Evolutionary conservation across 495 filamentous ascomycete genomes (phyloP).

Genomic region (Sphaerosporella brunnea): DNA sequence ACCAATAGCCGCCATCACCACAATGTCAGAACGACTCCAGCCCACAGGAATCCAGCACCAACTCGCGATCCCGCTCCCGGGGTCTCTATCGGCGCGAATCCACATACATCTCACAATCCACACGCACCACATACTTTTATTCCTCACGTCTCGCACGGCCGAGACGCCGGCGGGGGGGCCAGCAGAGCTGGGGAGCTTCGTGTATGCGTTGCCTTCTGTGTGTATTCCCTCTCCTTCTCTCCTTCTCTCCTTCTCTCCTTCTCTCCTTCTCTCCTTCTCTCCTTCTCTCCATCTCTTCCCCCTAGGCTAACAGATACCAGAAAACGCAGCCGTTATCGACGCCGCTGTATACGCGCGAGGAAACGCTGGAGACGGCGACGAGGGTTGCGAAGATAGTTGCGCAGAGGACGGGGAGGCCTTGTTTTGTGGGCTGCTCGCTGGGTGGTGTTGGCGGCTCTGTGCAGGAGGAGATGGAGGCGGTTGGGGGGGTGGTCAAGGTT

Average conservation of each 20-base stretch:
- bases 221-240: conserved; percentile 41
- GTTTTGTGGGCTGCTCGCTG: conserved; percentile 70
- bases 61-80: conserved; percentile 61
- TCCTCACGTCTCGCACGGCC: conserved; percentile 53
- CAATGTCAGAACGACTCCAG: conserved; percentile 1
- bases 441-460: conserved; percentile 52
- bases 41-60: conserved; percentile 24
- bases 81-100: conserved; percentile 55
- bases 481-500: conserved; percentile 51
- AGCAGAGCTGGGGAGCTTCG: conserved; percentile 59
- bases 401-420: conserved; percentile 45
- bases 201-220: conserved; percentile 43
- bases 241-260: conserved; percentile 38
- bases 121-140: conserved; percentile 48
- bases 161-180: conserved; percentile 35
- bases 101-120: conserved; percentile 60
- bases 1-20: conserved; percentile 2
- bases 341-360: conserved; percentile 52
- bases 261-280: not conserved
- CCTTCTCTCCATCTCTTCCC: not conserved
- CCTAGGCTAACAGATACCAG: not conserved
- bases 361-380: conserved; percentile 68
- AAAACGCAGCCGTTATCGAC: conserved; percentile 42
- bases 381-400: conserved; percentile 69
- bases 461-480: conserved; percentile 90